Base-by-base conservation (phyloP, 768 basidiomycete genomes). In the Lentinula raphanica region DNA sequence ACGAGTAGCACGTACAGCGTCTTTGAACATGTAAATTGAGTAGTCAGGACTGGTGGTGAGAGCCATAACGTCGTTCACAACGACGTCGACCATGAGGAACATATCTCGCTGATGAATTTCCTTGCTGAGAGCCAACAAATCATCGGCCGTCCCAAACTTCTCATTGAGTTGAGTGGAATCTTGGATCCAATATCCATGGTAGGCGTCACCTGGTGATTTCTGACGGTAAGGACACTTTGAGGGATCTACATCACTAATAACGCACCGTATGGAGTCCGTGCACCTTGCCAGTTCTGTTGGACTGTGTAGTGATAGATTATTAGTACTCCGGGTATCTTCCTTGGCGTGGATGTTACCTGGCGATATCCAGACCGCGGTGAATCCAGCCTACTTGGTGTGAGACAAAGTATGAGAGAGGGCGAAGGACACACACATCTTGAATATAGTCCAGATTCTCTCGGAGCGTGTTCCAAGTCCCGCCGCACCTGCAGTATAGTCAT, bases 51-150 rank as follows among this genome's bases (percentile, higher is more conserved):
- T 80, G 35, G 72, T 75, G 2, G 83, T 80, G 3, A 84, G 81
- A 1, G 87, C 74, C 79, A 92, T 92, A 50, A 95, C 90, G 69
- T 94, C 89, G 69, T 94, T 94, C 32, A 89, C 83, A 38, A 94
- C 88, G 31, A 90, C 71, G 65, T 94, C 92, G 49, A 93, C 84
- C 90, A 92, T 93, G 60, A 94, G 74, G 68, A 86, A 92, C 92
- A 94, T 94, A 55, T 80, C 81, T 35, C 88, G 81, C 11, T 74
- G 70, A 70, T 94, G 88, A 6, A 90, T 62, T 56, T 84, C 88
- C 8, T 72, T 71, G 1, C 81, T 79, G 49, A 89, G 79, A 7
- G 76, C 74, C 63, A 82, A 84, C 55, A 90, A 76, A 65, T 90
- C 89, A 51, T 84, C 77, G 3, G 81, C 72, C 0, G 85, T 81